Conservation (phyloP, 257 asterid species). For the Striga asiatica region DNA sequence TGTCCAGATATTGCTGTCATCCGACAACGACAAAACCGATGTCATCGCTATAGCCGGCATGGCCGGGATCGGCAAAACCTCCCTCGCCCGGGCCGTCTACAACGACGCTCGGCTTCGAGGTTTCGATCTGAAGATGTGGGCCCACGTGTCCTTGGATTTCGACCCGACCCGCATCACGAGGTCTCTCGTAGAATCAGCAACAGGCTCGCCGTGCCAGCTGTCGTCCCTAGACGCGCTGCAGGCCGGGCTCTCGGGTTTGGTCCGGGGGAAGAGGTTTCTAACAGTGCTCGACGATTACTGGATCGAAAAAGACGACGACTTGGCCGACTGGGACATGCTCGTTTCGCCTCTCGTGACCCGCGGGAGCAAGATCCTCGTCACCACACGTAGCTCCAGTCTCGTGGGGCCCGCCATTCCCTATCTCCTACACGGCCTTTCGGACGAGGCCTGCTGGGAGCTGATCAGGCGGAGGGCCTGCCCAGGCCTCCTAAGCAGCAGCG, state of each 20-base stretch:
- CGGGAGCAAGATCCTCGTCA: not conserved
- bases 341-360: not conserved
- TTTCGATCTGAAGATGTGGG: not conserved
- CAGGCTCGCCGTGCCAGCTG: not conserved
- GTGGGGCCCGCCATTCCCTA: not conserved
- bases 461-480: not conserved
- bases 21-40: not conserved
- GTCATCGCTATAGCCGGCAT: not conserved
- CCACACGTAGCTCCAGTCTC: not conserved
- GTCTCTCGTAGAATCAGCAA: not conserved
- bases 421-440: not conserved
- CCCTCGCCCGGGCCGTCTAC: not conserved
- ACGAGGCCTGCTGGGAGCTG: not conserved
- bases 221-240: not conserved
- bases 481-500: not conserved
- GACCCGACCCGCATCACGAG: not conserved
- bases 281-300: not conserved
- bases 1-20: not conserved
- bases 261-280: not conserved
- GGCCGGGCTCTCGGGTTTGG: not conserved
- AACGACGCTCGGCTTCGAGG: not conserved
- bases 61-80: not conserved
- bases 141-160: not conserved
- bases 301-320: not conserved
- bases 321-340: not conserved